Evolutionary conservation across 345 rosid species (phyloP).

Genomic region (Camelina hispida): DNA sequence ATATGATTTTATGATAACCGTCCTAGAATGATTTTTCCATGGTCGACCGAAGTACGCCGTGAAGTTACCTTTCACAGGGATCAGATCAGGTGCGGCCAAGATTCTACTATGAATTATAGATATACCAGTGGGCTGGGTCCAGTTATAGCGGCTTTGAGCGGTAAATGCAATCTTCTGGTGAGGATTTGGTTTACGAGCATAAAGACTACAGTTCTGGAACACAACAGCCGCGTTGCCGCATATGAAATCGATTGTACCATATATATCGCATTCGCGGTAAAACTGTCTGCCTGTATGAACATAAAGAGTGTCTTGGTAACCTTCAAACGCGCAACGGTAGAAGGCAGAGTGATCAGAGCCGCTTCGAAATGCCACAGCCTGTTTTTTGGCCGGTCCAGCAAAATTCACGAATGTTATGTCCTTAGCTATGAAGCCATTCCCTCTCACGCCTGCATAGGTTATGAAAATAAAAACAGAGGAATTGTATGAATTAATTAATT

Average conservation of each 20-base stretch:
- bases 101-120: constrained; percentile 66
- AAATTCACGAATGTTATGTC: constrained; percentile 70
- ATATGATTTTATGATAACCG: constrained; percentile 53
- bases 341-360: constrained; percentile 74
- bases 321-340: constrained; percentile 68
- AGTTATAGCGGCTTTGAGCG: constrained; percentile 72
- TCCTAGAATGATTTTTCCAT: constrained; percentile 78
- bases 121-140: constrained; percentile 67
- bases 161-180: constrained; percentile 65
- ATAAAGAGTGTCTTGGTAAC: constrained; percentile 81
- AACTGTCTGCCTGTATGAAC: constrained; percentile 72
- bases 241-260: constrained; percentile 78
- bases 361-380: constrained; percentile 76
- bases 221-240: constrained; percentile 79
- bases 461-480: too few relatives aligned
- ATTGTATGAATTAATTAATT: too few relatives aligned
- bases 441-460: constrained; percentile 57
- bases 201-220: constrained; percentile 69
- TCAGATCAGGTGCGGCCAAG: constrained; percentile 65
- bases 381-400: constrained; percentile 74
- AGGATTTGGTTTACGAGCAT: constrained; percentile 69
- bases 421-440: constrained; percentile 68
- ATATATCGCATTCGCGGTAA: constrained; percentile 74
- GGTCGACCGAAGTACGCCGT: constrained; percentile 78
- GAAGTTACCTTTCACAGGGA: constrained; percentile 55